Percentiles rank a stretch among this genome's conserved stretches.
Evolutionary conservation across 805 yeast species (phyloP).

Genomic region (Pichia thaimueangensis): DNA sequence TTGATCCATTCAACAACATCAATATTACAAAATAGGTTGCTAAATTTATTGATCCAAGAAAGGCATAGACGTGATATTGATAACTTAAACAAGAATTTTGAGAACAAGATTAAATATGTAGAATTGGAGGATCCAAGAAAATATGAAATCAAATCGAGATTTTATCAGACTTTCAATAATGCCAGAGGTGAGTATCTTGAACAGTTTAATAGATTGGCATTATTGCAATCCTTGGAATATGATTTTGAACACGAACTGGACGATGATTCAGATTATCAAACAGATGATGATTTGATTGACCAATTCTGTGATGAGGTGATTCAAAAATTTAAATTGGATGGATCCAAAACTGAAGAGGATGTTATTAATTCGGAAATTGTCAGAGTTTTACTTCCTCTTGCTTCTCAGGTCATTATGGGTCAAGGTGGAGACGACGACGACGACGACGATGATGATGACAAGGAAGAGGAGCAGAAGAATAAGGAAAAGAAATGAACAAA

Average conservation of each 20-base stretch:
- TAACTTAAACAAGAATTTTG: slow-evolving; percentile 21
- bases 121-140: slow-evolving; percentile 24
- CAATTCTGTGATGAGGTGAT: slow-evolving; percentile 27
- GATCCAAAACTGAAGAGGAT: slow-evolving; percentile 12
- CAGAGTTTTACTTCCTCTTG: slow-evolving; percentile 30
- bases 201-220: slow-evolving; percentile 28
- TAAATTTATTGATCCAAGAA: slow-evolving; percentile 29
- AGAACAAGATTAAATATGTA: slow-evolving; percentile 19
- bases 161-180: slow-evolving; percentile 19
- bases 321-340: slow-evolving; percentile 17
- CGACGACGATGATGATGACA: slow-evolving; percentile 2
- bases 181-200: slow-evolving; percentile 18
- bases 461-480: neutral
- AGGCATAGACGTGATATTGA: slow-evolving; percentile 31
- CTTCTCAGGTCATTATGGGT: slow-evolving; percentile 28
- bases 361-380: slow-evolving; percentile 24
- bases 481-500: too few species aligned
- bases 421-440: slow-evolving; percentile 14
- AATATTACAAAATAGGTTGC: slow-evolving; percentile 29
- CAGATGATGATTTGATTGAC: slow-evolving; percentile 25
- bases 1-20: slow-evolving; percentile 28
- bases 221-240: slow-evolving; percentile 32
- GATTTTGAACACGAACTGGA: slow-evolving; percentile 28
- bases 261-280: slow-evolving; percentile 21
- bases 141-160: slow-evolving; percentile 32